Evolutionary conservation across 75 land plant genomes (phyloP), one percentile per base, ranked within the genome.

Genomic region (Larix kaempferi): DNA sequence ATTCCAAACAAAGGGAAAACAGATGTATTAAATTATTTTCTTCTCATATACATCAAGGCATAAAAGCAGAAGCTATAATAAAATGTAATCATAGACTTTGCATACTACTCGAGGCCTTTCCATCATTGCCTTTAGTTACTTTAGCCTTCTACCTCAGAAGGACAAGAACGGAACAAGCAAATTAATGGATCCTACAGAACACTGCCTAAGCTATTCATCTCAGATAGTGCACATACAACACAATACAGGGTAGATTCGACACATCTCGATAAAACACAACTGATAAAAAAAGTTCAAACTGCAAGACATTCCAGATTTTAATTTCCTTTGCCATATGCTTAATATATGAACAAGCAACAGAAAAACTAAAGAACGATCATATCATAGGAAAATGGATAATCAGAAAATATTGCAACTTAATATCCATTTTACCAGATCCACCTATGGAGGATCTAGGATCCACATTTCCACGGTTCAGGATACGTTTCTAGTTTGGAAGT

Each of bases 41-140:
- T 41, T 69, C 35, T 69, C 49, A 35, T 69, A n/a, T 69, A n/a
- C 2, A 69, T 69, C 49, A 69, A 21, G 73, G 35, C 35, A 65
- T 33, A 6, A 65, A 65, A 35, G 69, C 16, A 65, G 17, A 49
- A 49, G 54, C 54, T 49, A 49, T 49, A 49, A 10, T 49, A 11
- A 44, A 44, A 49, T 49, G 54, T 10, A 49, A 49, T 10, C 54
- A 49, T 1, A 49, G 54, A 11, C 54, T 49, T 49, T 49, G 11
- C 54, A 49, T 10, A 10, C 39, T 21, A 44, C 21, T 1, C 10
- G 37, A 29, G 37, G 4, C 5, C 37, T 26, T 63, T 63, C 16
- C 17, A 27, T 5, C 29, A 4, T 33, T 33, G 5, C 6, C 67
- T 29, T 64, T 16, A 33, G 2, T 29, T 33, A 35, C 67, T 49